These are phyloP conservation scores for Nakaseomyces delphensis DNA, from an alignment of 1,139 yeast species.

Conservation along the genomic window DNA sequence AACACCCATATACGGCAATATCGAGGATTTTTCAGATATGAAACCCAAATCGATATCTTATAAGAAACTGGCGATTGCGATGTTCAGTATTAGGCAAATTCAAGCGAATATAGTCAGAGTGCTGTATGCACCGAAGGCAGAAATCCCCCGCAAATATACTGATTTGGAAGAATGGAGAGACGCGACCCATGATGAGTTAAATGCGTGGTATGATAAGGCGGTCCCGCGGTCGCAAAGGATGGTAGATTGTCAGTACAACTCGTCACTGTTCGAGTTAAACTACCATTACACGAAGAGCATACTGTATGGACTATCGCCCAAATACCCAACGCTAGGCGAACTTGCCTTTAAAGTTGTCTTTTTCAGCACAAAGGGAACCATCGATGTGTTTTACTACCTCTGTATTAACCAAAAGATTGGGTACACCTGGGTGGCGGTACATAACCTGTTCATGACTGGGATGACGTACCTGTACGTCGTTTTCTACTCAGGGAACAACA, in stretches of 20 bases:
- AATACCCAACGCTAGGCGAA: constrained; percentile 45
- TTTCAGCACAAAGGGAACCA: constrained; percentile 57
- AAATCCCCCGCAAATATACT: constrained; percentile 56
- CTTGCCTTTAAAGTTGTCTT: constrained; percentile 51
- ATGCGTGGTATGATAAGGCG: constrained; percentile 47
- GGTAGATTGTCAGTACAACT: constrained; percentile 52
- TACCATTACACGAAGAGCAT: constrained; percentile 68
- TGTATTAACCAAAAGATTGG: constrained; percentile 52
- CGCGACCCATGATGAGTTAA: constrained; percentile 44
- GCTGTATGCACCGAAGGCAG: constrained; percentile 55
- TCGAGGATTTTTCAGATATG: constrained; percentile 29
- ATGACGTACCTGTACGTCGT: constrained; percentile 72
- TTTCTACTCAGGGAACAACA: constrained; percentile 55
- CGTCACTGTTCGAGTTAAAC: constrained; percentile 61
- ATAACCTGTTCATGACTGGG: constrained; percentile 82
- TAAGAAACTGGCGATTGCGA: constrained; percentile 55
- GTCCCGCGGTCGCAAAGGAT: constrained; percentile 49
- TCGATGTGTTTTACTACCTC: constrained; percentile 52
- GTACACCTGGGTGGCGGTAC: constrained; percentile 92
- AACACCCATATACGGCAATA: constrained; percentile 29
- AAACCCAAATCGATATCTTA: constrained; percentile 46
- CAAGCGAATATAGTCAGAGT: constrained; percentile 73
- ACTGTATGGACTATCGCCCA: constrained; percentile 71
- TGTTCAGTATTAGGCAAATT: constrained; percentile 58
- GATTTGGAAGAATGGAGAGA: constrained; percentile 51